Conservation (phyloP, 768 basidiomycete species). For the Favolaschia claudopus region DNA sequence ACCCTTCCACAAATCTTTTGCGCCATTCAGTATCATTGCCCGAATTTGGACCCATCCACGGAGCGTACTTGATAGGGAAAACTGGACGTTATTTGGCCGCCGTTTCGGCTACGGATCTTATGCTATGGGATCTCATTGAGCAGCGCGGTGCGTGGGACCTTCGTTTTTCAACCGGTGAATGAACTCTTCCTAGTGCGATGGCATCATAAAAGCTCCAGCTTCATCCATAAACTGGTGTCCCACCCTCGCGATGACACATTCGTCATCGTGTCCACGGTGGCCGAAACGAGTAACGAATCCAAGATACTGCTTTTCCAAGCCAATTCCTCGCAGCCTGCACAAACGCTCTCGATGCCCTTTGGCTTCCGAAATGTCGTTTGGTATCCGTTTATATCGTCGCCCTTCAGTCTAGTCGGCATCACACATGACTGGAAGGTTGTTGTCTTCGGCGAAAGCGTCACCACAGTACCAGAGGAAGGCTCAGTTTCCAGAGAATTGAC, state of each 20-base stretch:
- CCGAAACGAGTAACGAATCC: conserved; percentile 42
- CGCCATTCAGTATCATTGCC: conserved; percentile 66
- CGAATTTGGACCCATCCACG: conserved; percentile 53
- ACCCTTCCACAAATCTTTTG: conserved; percentile 67
- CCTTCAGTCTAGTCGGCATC: conserved; percentile 73
- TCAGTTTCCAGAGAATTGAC: conserved; percentile 47
- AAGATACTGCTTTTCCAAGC: conserved; percentile 58
- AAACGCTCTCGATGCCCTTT: conserved; percentile 63
- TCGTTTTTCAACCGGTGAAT: neutral
- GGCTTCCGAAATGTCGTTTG: conserved; percentile 58
- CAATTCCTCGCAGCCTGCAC: conserved; percentile 52
- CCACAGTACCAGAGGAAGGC: conserved; percentile 50
- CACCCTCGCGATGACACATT: conserved; percentile 68
- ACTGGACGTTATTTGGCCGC: conserved; percentile 77
- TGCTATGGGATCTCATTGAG: conserved; percentile 77
- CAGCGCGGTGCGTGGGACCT: conserved; percentile 58
- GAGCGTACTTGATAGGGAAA: conserved; percentile 71
- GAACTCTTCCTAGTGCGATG: conserved; percentile 59
- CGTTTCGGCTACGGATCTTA: conserved; percentile 53
- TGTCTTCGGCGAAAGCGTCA: conserved; percentile 68
- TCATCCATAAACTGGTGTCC: conserved; percentile 56
- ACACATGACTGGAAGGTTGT: conserved; percentile 71
- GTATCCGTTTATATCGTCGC: conserved; percentile 40
- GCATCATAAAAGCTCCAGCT: conserved; percentile 50
- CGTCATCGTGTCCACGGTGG: conserved; percentile 54